Evolutionary conservation across 257 asterid species (phyloP).

Genomic region (Salvia miltiorrhiza): DNA sequence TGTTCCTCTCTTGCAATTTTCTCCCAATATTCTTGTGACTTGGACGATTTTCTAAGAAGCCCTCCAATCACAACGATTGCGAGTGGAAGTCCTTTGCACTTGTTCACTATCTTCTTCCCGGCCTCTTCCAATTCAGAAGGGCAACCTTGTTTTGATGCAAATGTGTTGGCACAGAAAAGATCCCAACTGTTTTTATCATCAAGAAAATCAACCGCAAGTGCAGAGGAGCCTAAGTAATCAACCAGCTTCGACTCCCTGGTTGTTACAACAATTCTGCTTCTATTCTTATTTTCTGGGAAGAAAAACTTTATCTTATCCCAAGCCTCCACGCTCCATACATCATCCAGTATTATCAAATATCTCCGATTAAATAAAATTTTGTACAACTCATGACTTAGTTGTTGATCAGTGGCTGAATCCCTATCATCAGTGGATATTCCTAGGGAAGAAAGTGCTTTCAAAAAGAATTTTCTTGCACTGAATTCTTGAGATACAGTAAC

Average conservation of each 20-base stretch:
- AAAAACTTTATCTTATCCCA: not conserved
- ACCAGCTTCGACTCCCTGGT: not conserved
- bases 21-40: not conserved
- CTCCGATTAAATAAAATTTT: not conserved
- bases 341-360: not conserved
- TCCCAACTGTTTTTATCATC: not conserved
- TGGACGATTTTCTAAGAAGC: not conserved
- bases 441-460: not conserved
- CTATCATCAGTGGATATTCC: not conserved
- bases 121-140: not conserved
- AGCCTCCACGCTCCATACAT: not conserved
- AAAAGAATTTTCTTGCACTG: not conserved
- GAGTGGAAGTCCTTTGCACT: slow-evolving; percentile 1
- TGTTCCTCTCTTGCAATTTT: not conserved
- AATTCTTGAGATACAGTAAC: not conserved
- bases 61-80: not conserved
- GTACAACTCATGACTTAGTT: not conserved
- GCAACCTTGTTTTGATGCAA: not conserved
- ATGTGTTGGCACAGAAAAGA: not conserved
- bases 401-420: not conserved
- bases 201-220: not conserved
- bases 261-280: not conserved
- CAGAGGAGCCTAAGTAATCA: not conserved
- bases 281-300: not conserved
- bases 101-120: not conserved